These are phyloP conservation scores for Xylariaceae sp. DNA, from an alignment of 2,329 filamentous ascomycete genomes.

Conservation along the genomic window DNA sequence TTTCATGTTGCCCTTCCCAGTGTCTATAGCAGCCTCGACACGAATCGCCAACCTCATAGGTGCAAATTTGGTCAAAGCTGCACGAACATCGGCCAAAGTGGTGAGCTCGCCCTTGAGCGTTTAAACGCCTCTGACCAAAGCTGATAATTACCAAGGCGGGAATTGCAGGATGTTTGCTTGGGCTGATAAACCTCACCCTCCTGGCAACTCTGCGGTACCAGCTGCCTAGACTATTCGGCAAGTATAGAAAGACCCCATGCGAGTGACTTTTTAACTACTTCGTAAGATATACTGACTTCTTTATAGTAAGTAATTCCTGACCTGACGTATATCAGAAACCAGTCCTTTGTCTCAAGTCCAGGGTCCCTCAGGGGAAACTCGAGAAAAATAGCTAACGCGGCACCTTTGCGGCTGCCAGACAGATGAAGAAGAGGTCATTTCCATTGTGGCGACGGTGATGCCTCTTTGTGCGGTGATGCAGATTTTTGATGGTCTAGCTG, in stretches of 20 bases:
- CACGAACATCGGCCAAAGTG: slow-evolving; percentile 77
- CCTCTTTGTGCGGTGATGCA: slow-evolving; percentile 87
- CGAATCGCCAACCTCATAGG: slow-evolving; percentile 91
- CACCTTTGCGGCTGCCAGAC: no score
- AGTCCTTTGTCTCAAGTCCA: no score
- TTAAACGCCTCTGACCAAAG: neutral
- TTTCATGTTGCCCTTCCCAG: slow-evolving; percentile 89
- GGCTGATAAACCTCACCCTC: slow-evolving; percentile 72
- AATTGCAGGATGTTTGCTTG: slow-evolving; percentile 65
- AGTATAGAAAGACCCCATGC: no score
- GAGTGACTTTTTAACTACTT: no score
- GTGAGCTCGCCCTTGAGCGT: slow-evolving; percentile 38
- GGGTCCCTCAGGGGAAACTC: no score
- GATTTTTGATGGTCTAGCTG: slow-evolving; percentile 77
- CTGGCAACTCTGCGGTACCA: slow-evolving; percentile 66
- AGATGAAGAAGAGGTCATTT: slow-evolving; percentile 67
- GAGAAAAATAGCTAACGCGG: no score
- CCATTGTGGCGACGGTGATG: slow-evolving; percentile 65
- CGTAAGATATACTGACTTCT: no score
- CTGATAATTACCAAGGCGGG: slow-evolving; percentile 46
- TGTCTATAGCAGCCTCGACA: slow-evolving; percentile 84
- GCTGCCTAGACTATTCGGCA: slow-evolving; percentile 76
- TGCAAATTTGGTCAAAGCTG: slow-evolving; percentile 75
- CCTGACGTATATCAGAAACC: no score
- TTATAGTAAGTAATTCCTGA: no score